Evolutionary conservation across 2,329 filamentous ascomycete species (phyloP).

Genomic region (Talaromyces marneffei): DNA sequence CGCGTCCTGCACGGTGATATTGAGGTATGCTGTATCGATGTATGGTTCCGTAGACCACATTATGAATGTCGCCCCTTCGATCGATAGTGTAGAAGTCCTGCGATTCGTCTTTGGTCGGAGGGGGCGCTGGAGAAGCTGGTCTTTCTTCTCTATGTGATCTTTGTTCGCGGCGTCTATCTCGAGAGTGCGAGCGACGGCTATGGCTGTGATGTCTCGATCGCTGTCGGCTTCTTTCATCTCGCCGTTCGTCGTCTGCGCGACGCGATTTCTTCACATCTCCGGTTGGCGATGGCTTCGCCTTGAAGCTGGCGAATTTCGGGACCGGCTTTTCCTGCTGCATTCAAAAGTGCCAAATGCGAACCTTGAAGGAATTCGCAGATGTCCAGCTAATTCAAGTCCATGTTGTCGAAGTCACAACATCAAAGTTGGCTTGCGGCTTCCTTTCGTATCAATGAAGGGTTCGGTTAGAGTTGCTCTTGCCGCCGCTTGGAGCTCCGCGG

Average conservation of each 20-base stretch:
- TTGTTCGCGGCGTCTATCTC: conserved; percentile 17
- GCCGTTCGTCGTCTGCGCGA: conserved; percentile 13
- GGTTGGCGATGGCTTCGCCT: conserved; percentile 40
- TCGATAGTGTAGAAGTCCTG: conserved; percentile 57
- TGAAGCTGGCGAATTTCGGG: conserved; percentile 73
- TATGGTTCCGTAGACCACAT: conserved; percentile 66
- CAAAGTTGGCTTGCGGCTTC: neutral
- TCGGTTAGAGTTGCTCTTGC: conserved; percentile 18
- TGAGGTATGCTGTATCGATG: conserved; percentile 65
- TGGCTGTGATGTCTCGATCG: conserved; percentile 21
- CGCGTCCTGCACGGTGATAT: conserved; percentile 64
- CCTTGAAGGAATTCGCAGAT: neutral
- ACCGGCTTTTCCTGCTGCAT: conserved; percentile 40
- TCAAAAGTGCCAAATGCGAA: neutral
- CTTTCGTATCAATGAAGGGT: neutral
- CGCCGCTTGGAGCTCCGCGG: conserved; percentile 11
- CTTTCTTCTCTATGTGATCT: conserved; percentile 14
- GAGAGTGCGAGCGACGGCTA: conserved; percentile 20
- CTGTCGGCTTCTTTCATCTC: conserved; percentile 22
- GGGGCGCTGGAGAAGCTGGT: neutral
- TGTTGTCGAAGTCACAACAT: conserved; percentile 20
- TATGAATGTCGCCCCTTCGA: conserved; percentile 68
- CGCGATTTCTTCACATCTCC: conserved; percentile 16
- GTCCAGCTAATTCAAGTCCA: conserved; percentile 35
- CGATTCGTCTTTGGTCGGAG: conserved; percentile 14